A percentile compares a stretch with the other conserved stretches of the same genome.
These are phyloP conservation scores for Coemansia reversa DNA, from an alignment of 192 early-diverging fungal species.

Conservation along the genomic window DNA sequence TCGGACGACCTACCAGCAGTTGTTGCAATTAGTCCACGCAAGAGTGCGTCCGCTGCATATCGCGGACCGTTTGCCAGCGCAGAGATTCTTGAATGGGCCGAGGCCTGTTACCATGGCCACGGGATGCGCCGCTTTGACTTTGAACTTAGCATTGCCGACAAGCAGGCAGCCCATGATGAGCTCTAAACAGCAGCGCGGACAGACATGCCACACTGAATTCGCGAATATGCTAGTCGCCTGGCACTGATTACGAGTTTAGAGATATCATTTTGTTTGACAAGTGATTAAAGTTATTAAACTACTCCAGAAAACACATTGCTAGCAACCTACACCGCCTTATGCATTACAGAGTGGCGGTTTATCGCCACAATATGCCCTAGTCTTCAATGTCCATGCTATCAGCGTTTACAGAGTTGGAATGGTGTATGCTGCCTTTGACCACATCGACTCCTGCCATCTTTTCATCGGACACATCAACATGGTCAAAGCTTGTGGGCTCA, in stretches of 20 bases:
- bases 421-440: conserved; percentile 1
- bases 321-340: too few species aligned
- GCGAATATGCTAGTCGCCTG: background rate
- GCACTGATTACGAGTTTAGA: background rate
- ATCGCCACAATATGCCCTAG: background rate
- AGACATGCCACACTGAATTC: background rate
- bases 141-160: conserved; percentile 40
- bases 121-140: conserved; percentile 49
- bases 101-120: conserved; percentile 36
- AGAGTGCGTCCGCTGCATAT: conserved; percentile 60
- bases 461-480: conserved; percentile 13
- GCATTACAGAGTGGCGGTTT: too few species aligned
- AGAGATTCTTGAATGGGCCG: conserved; percentile 61
- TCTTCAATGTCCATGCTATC: conserved; percentile 37
- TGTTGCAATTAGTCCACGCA: conserved; percentile 58
- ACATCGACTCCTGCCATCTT: conserved; percentile 15
- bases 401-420: background rate
- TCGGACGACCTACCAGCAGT: conserved; percentile 60
- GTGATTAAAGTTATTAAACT: background rate
- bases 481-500: background rate
- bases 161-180: conserved; percentile 28
- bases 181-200: conserved; percentile 7
- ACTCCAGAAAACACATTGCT: background rate
- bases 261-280: background rate
- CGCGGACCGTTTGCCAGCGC: conserved; percentile 60